Percentiles rank a stretch among this genome's conserved stretches.
Evolutionary conservation across 2,329 filamentous ascomycete genomes (phyloP).

Genomic region (Colletotrichum eremochloae): DNA sequence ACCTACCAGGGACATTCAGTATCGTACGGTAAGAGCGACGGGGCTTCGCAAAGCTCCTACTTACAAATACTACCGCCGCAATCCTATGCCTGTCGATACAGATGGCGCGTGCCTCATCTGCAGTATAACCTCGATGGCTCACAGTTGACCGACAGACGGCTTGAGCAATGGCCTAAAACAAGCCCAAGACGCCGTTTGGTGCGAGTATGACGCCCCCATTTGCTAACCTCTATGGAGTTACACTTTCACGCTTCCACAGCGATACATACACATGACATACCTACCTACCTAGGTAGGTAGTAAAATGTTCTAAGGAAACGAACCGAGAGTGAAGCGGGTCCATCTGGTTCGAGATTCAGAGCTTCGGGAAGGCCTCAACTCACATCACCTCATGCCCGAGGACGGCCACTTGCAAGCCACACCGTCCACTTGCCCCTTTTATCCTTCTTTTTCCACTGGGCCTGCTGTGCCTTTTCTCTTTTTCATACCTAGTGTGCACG

Average conservation of each 20-base stretch:
- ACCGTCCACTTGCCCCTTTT: neutral
- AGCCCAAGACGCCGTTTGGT: constrained; percentile 17
- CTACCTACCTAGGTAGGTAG: too few relatives aligned
- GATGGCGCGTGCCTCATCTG: neutral
- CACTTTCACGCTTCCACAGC: neutral
- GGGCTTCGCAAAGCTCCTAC: too few relatives aligned
- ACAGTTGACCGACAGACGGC: constrained; percentile 12
- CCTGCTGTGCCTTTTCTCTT: too few relatives aligned
- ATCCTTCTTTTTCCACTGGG: neutral
- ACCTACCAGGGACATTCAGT: too few relatives aligned
- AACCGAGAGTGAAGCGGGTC: constrained; percentile 10
- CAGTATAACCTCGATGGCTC: neutral
- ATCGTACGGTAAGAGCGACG: too few relatives aligned
- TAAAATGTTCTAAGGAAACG: too few relatives aligned
- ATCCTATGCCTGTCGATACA: neutral
- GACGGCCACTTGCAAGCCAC: constrained; percentile 19
- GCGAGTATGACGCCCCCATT: constrained; percentile 24
- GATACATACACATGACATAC: neutral
- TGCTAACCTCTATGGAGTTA: neutral
- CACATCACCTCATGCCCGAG: neutral
- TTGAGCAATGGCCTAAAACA: constrained; percentile 31
- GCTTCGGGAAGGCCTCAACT: neutral
- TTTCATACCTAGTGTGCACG: too few relatives aligned
- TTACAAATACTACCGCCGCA: too few relatives aligned
- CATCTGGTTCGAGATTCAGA: constrained; percentile 25